Percentiles rank a stretch among this genome's conserved stretches.
phyloP scores from a whole-genome alignment of 176 grass and related monocot species.

The Oryza punctata region DNA sequence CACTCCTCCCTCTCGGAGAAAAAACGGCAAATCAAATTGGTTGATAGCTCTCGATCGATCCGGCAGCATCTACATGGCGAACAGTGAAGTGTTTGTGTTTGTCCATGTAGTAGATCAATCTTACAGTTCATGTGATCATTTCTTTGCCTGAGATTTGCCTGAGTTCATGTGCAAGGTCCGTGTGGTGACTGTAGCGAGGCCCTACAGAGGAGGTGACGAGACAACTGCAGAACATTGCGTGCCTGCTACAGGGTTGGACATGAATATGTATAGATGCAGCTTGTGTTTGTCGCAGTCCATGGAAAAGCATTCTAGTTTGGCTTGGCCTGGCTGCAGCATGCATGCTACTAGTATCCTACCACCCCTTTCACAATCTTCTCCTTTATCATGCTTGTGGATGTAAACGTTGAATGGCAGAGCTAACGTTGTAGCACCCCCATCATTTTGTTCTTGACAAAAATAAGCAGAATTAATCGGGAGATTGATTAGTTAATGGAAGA shows the following conservation, averaged over 20 bases:
- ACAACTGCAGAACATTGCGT: slow-evolving; percentile 36
- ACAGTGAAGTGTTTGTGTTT: background rate
- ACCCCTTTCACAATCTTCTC: background rate
- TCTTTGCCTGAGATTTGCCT: background rate
- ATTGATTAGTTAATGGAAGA: background rate
- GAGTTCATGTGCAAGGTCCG: background rate
- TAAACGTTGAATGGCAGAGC: background rate
- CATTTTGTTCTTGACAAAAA: background rate
- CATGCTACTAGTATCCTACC: background rate
- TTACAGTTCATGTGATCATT: background rate
- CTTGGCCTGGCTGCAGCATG: slow-evolving; percentile 20
- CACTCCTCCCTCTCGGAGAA: background rate
- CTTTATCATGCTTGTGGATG: background rate
- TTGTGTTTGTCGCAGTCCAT: slow-evolving; percentile 14
- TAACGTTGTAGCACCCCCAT: background rate
- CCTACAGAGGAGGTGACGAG: slow-evolving; percentile 28
- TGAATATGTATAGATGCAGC: background rate
- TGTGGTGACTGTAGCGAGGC: background rate
- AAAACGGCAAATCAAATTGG: background rate
- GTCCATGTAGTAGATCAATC: background rate
- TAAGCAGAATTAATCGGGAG: background rate
- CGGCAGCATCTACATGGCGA: slow-evolving; percentile 8
- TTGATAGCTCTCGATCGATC: background rate
- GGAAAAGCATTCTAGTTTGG: slow-evolving; percentile 3
- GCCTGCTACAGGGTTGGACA: background rate